These are phyloP conservation scores for Auricularia heimuer DNA, from an alignment of 768 basidiomycete species.

Conservation along the genomic window DNA sequence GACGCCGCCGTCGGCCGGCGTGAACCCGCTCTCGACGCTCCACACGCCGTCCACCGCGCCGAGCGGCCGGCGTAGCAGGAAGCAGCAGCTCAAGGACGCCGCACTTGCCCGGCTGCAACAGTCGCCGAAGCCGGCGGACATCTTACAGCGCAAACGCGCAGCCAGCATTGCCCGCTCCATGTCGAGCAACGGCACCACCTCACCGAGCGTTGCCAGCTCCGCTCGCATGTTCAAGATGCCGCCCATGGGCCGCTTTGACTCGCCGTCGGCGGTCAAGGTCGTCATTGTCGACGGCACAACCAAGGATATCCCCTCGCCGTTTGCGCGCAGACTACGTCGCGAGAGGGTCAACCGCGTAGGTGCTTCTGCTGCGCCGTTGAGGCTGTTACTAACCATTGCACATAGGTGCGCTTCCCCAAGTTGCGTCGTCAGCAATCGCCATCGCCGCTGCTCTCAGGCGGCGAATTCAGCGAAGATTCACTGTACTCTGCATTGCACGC, in stretches of 20 bases:
- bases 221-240: slow-evolving; percentile 18
- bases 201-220: slow-evolving; percentile 1
- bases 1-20: slow-evolving; percentile 68
- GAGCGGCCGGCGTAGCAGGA: slow-evolving; percentile 16
- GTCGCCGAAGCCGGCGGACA: slow-evolving; percentile 56
- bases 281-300: slow-evolving; percentile 18
- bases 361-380: neutral
- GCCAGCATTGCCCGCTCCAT: slow-evolving; percentile 16
- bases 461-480: neutral
- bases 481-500: neutral
- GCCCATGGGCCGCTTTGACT: slow-evolving; percentile 30
- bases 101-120: slow-evolving; percentile 15
- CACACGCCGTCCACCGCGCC: neutral
- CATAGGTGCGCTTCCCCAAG: neutral
- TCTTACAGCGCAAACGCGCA: slow-evolving; percentile 32
- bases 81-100: slow-evolving; percentile 7
- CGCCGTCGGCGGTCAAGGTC: slow-evolving; percentile 15
- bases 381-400: neutral
- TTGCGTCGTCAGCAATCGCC: neutral
- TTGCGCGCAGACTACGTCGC: slow-evolving; percentile 12
- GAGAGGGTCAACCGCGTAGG: neutral
- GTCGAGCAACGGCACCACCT: neutral
- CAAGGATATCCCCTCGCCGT: slow-evolving; percentile 25
- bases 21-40: slow-evolving; percentile 40
- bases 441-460: neutral